Conservation (phyloP, 108 stramenopile species). For the Schizochytrium sp. region DNA sequence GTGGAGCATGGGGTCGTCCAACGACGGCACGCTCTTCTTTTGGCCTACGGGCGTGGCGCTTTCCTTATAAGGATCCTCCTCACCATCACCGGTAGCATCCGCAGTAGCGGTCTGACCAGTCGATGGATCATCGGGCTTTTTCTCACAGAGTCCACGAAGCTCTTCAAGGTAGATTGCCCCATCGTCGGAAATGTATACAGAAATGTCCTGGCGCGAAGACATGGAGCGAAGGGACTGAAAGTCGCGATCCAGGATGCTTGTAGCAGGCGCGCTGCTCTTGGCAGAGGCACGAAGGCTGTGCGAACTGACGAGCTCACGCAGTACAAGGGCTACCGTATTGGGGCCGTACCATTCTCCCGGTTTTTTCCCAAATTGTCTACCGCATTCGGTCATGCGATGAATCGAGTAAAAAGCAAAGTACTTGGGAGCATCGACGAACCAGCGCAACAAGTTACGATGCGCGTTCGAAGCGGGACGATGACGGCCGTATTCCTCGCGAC, state of each 20-base stretch:
- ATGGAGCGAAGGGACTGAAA: neutral
- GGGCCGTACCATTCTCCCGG: conserved; percentile 58
- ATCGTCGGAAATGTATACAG: neutral
- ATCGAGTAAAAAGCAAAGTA: conserved; percentile 27
- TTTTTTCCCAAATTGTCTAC: conserved; percentile 44
- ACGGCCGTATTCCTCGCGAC: conserved; percentile 6
- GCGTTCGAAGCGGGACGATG: conserved; percentile 27
- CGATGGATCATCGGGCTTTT: neutral
- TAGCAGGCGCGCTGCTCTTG: neutral
- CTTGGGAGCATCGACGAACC: conserved; percentile 39
- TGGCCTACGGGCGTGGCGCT: neutral
- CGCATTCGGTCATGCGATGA: conserved; percentile 38
- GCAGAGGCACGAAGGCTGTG: neutral
- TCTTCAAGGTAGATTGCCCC: neutral
- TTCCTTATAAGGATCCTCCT: neutral
- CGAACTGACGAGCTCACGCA: conserved; percentile 33
- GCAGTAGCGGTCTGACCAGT: too few species aligned
- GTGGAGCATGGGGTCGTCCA: neutral
- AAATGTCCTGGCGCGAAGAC: neutral
- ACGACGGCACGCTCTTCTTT: neutral
- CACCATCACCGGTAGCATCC: neutral
- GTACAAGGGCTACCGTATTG: conserved; percentile 37
- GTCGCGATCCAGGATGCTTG: neutral
- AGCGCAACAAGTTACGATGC: conserved; percentile 27
- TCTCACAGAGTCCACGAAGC: neutral